Evolutionary conservation across 1,284 basidiomycete genomes (phyloP).

Genomic region (Ganoderma lingzhi): DNA sequence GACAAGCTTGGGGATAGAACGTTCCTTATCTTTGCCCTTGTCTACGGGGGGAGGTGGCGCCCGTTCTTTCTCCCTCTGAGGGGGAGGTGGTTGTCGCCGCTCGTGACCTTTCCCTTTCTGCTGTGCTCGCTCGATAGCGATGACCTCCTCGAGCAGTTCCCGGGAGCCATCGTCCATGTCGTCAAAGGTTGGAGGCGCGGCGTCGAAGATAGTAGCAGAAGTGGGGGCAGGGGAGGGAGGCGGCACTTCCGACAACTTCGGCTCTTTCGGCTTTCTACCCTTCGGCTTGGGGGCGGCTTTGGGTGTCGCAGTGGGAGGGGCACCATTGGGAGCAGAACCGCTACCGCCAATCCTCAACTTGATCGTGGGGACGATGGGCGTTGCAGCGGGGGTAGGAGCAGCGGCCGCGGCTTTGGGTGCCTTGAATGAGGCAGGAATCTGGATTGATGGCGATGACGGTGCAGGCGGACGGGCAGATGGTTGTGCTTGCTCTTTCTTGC

Average conservation of each 20-base stretch:
- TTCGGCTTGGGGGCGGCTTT: constrained; percentile 49
- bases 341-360: constrained; percentile 59
- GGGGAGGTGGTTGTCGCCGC: constrained; percentile 10
- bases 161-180: constrained; percentile 76
- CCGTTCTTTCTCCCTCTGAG: constrained; percentile 33
- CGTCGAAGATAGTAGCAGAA: constrained; percentile 31
- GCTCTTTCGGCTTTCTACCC: constrained; percentile 53
- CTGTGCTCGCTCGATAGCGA: constrained; percentile 79
- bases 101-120: constrained; percentile 45
- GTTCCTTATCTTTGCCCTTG: constrained; percentile 42
- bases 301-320: constrained; percentile 24
- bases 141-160: constrained; percentile 81
- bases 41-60: constrained; percentile 30
- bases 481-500: constrained; percentile 47
- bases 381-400: constrained; percentile 39
- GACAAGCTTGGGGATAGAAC: constrained; percentile 39
- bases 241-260: constrained; percentile 54
- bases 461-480: constrained; percentile 28
- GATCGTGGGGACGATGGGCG: constrained; percentile 58
- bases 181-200: constrained; percentile 13
- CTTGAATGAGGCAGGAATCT: constrained; percentile 34
- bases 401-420: constrained; percentile 42
- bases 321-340: constrained; percentile 39
- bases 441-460: constrained; percentile 9
- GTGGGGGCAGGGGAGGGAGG: constrained; percentile 54